Evolutionary conservation across 495 filamentous ascomycete genomes (phyloP).

Genomic region (Podospora didyma): DNA sequence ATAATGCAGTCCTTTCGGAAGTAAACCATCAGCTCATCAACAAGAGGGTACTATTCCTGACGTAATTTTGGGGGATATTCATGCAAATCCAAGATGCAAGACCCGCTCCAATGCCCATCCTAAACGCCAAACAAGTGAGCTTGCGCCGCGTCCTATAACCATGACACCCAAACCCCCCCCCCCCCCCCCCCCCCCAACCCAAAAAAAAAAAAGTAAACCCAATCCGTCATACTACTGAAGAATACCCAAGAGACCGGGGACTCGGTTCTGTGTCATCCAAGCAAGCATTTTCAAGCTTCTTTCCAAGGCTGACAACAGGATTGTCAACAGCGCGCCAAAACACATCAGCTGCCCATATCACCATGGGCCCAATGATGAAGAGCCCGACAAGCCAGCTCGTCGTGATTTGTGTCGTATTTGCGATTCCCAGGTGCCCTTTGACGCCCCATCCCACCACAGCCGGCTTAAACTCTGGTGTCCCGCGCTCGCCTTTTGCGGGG

Average conservation of each 20-base stretch:
- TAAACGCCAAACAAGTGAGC: too few species aligned
- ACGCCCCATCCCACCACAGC: conserved; percentile 33
- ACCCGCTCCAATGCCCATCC: too few species aligned
- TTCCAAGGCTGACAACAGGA: conserved; percentile 53
- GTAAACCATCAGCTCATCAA: too few species aligned
- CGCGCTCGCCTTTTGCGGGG: conserved; percentile 18
- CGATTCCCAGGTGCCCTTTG: conserved; percentile 50
- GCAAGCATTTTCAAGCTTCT: conserved; percentile 45
- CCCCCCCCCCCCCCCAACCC: not conserved
- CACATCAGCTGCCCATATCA: conserved; percentile 55
- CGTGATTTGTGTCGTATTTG: conserved; percentile 47
- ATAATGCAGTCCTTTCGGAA: too few species aligned
- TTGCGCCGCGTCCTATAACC: too few species aligned
- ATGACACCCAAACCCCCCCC: too few species aligned
- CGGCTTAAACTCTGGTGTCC: conserved; percentile 21
- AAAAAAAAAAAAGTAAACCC: not conserved
- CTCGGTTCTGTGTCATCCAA: conserved; percentile 24
- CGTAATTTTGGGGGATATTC: too few species aligned
- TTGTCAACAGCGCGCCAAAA: conserved; percentile 57
- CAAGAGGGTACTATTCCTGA: too few species aligned
- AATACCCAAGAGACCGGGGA: conserved; percentile 21
- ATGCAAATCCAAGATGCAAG: too few species aligned
- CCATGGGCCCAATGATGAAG: conserved; percentile 46
- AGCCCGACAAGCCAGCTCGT: conserved; percentile 49
- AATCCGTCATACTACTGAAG: conserved; percentile 13